Evolutionary conservation across 371 early-diverging fungal species (phyloP).

Genomic region (Saksenaea oblongispora): DNA sequence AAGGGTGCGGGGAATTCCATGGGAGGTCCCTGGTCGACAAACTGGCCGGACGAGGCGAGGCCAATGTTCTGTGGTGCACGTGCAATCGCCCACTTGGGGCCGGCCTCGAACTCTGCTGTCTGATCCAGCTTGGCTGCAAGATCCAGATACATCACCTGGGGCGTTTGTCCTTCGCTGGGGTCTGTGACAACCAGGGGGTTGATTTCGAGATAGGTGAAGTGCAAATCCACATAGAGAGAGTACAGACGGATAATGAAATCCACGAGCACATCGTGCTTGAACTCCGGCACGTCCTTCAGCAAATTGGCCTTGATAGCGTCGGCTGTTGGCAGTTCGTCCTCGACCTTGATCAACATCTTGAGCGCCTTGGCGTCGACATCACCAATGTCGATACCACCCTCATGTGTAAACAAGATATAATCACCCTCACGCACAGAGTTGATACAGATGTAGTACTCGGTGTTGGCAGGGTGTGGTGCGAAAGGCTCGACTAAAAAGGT

Average conservation of each 20-base stretch:
- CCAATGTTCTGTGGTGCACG: conserved; percentile 68
- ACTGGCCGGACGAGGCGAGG: conserved; percentile 36
- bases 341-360: conserved; percentile 76
- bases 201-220: conserved; percentile 98
- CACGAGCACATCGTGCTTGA: conserved; percentile 84
- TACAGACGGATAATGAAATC: conserved; percentile 92
- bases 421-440: conserved; percentile 96
- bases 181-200: conserved; percentile 96
- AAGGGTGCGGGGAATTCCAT: conserved; percentile 98
- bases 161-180: conserved; percentile 51
- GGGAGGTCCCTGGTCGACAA: conserved; percentile 79
- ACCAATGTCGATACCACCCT: conserved; percentile 97
- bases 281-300: conserved; percentile 63
- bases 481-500: conserved; percentile 97
- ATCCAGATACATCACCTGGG: conserved; percentile 90
- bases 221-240: conserved; percentile 91
- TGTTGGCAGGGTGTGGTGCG: conserved; percentile 86
- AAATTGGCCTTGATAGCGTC: conserved; percentile 67
- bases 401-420: conserved; percentile 93
- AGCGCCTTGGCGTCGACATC: conserved; percentile 98
- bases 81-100: conserved; percentile 87
- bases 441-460: conserved; percentile 97
- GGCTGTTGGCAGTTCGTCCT: conserved; percentile 63
- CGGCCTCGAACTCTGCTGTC: conserved; percentile 96
- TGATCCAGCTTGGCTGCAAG: conserved; percentile 98